A percentile compares a stretch with the other conserved stretches of the same genome.
Conservation (phyloP, 257 asterid species). For the Primulina huaijiensis region DNA sequence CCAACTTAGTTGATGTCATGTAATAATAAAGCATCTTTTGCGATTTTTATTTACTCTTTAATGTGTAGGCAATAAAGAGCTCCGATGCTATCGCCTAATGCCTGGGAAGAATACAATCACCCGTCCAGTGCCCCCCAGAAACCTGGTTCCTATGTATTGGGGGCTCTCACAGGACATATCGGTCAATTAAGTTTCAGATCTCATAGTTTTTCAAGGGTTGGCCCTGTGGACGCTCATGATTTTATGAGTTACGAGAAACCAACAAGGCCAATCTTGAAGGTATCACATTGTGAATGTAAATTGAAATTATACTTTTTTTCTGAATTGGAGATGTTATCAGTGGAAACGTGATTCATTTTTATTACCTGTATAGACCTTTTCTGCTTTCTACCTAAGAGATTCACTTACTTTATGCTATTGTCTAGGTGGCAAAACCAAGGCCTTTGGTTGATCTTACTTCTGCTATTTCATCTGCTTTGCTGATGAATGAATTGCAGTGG, state of each 20-base stretch:
- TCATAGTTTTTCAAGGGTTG: constrained; percentile 93
- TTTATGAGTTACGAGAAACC: constrained; percentile 97
- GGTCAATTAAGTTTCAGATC: constrained; percentile 97
- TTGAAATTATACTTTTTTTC: constrained; percentile 20
- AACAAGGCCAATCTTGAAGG: constrained; percentile 93
- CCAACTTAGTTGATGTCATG: constrained; percentile 26
- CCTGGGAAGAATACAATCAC: constrained; percentile 84
- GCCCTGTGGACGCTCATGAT: constrained; percentile 93
- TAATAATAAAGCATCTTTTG: constrained; percentile 24
- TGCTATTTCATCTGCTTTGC: constrained; percentile 93
- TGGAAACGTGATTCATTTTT: constrained; percentile 11
- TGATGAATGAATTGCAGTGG: constrained; percentile 94
- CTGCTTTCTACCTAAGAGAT: background rate
- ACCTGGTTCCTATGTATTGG: constrained; percentile 95
- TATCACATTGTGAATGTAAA: constrained; percentile 30
- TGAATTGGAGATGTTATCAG: constrained; percentile 20
- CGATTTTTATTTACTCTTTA: constrained; percentile 26
- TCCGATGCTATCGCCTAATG: constrained; percentile 67
- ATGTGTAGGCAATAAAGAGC: constrained; percentile 74
- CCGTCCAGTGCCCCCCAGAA: constrained; percentile 84
- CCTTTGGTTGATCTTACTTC: constrained; percentile 91
- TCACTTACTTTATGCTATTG: constrained; percentile 18
- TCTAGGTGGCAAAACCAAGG: constrained; percentile 88
- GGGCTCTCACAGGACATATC: constrained; percentile 96
- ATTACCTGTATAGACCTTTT: background rate